Conservation (phyloP, 1,139 yeast genomes). For the Nakaseomyces bracarensis region DNA sequence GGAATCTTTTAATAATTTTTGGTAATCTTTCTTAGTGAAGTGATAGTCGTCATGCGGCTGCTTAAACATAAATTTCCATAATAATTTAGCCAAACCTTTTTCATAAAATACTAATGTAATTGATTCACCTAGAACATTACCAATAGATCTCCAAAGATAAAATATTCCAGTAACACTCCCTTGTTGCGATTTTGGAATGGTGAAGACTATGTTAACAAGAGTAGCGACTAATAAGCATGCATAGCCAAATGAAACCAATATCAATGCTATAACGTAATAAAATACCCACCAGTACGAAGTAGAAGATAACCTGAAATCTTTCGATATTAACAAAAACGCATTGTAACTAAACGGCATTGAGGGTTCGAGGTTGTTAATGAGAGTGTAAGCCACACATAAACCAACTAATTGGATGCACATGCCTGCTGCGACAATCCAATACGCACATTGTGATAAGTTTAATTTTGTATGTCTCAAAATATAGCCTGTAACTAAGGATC, state of each 20-base stretch:
- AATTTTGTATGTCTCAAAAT: constrained; percentile 30
- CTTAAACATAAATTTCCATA: constrained; percentile 31
- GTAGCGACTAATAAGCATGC: constrained; percentile 29
- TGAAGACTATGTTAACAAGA: constrained; percentile 30
- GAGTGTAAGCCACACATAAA: constrained; percentile 15
- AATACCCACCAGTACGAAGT: constrained; percentile 23
- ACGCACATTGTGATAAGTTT: constrained; percentile 26
- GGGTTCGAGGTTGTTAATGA: constrained; percentile 21
- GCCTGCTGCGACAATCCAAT: constrained; percentile 20
- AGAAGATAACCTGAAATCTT: constrained; percentile 12
- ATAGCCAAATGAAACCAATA: constrained; percentile 25
- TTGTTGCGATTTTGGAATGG: constrained; percentile 30
- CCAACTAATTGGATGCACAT: constrained; percentile 22
- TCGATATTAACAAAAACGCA: constrained; percentile 1
- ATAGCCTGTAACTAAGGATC: constrained; percentile 54
- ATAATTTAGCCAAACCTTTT: constrained; percentile 24
- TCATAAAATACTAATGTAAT: constrained; percentile 36
- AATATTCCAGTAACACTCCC: constrained; percentile 36
- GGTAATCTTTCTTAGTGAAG: constrained; percentile 20
- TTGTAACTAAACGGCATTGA: constrained; percentile 9
- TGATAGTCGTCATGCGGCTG: constrained; percentile 12
- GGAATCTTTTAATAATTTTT: constrained; percentile 31
- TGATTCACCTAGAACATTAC: constrained; percentile 42
- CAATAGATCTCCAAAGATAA: constrained; percentile 41
- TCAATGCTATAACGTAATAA: constrained; percentile 19